These are phyloP conservation scores for Salix udensis DNA, from an alignment of 345 rosid genomes.

Conservation along the genomic window DNA sequence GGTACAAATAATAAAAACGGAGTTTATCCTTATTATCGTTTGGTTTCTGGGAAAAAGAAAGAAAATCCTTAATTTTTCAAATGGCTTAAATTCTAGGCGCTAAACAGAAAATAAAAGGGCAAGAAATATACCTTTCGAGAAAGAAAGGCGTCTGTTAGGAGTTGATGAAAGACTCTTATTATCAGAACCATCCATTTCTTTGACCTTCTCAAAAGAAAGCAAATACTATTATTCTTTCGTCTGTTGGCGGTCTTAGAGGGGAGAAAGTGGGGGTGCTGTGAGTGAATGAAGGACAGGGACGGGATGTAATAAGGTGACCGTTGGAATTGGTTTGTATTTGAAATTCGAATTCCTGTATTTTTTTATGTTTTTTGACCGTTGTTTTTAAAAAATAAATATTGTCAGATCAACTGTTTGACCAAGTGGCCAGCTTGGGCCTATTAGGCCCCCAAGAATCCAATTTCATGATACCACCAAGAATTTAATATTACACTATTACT, in stretches of 20 bases:
- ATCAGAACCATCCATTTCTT: conserved; percentile 23
- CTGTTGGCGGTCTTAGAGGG: not conserved
- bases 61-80: not conserved
- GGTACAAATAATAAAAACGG: not conserved
- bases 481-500: not conserved
- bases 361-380: not conserved
- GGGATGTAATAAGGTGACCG: not conserved
- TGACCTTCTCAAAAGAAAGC: not conserved
- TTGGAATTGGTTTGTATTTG: not conserved
- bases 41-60: not conserved
- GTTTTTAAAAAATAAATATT: not conserved
- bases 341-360: not conserved
- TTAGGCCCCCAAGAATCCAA: too few species aligned
- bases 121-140: conserved; percentile 17
- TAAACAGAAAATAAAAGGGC: not conserved
- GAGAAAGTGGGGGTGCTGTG: not conserved
- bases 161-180: conserved; percentile 4
- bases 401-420: too few species aligned
- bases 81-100: not conserved
- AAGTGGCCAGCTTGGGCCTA: too few species aligned
- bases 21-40: not conserved
- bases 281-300: not conserved
- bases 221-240: not conserved
- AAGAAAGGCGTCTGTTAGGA: conserved; percentile 8
- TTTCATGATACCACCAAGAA: too few species aligned